Evolutionary conservation across 140 eudicot species (phyloP), one percentile per base, ranked within the genome.

Genomic region (Cichorium intybus): DNA sequence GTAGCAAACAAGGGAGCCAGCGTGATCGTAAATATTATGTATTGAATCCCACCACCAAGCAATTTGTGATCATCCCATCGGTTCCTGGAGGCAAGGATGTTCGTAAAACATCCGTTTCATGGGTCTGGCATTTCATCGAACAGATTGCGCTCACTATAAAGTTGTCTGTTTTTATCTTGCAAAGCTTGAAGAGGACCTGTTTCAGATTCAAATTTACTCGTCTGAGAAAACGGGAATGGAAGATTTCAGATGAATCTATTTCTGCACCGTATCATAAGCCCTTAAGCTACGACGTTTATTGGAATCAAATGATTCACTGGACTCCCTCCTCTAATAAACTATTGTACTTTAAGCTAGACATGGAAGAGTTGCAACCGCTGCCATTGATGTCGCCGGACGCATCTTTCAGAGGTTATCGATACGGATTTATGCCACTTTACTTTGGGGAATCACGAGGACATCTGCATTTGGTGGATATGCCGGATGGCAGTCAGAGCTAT

Each of bases 221-320:
- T 60, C 76, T 2, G 24, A 71, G 12, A 37, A 56, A 16, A 56
- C n/a, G 62, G 33, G 20, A 35, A 24, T 71, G 70, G 76, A 60
- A 11, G 24, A 45, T 51, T 50, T 37, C 16, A 6, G 28, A 68
- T 18, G n/a, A 63, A 14, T 41, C 46, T 47, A 69, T 70, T 56
- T 24, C 46, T 16, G 35, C 46, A 16, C 8, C 18, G 18, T 20
- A 12, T 39, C 16, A 11, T 52, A n/a, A 33, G 0, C 3, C 18
- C 59, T 53, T 46, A 51, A 31, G 22, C 14, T 23, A 15, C n/a
- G 72, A 64, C 26, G 73, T 47, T 23, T 62, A 62, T 63, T 55
- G 60, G 62, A 55, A 64, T 24, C 68, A 62, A 5, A 62, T 43
- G 7, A 46, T 70, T 21, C 54, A 75, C n/a, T 75, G 75, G 79